Evolutionary conservation across 345 rosid genomes (phyloP).

Genomic region (Ailanthus altissimus): DNA sequence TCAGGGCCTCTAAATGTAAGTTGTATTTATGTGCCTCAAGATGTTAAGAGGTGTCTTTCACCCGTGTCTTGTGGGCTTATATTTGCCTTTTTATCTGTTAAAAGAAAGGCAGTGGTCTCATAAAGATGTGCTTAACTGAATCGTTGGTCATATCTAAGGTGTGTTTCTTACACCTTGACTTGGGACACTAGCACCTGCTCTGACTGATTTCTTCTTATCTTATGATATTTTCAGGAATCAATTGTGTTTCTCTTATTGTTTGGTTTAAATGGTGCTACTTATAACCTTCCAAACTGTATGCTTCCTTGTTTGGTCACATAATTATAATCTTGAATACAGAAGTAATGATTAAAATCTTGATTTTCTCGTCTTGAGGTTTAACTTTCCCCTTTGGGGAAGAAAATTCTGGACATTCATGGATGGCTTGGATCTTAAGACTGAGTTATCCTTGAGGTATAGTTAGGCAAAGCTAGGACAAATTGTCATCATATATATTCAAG

Average conservation of each 20-base stretch:
- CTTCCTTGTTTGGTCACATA: not conserved
- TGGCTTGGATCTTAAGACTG: not conserved
- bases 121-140: slow-evolving; percentile 12
- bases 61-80: slow-evolving; percentile 18
- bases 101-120: slow-evolving; percentile 1
- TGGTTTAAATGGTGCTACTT: not conserved
- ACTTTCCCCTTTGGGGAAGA: not conserved
- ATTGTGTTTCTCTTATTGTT: not conserved
- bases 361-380: not conserved
- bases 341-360: slow-evolving; percentile 4
- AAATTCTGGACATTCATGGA: not conserved
- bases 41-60: slow-evolving; percentile 8
- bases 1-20: slow-evolving; percentile 21
- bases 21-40: slow-evolving; percentile 20
- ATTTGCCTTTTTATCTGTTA: slow-evolving; percentile 3
- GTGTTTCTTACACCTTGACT: not conserved
- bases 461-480: slow-evolving; percentile 2
- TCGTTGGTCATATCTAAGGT: not conserved
- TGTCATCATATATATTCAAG: not conserved
- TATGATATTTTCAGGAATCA: not conserved
- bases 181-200: not conserved
- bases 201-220: not conserved
- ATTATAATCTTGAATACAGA: not conserved
- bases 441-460: not conserved
- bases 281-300: not conserved